phyloP scores from a whole-genome alignment of 306 rosid species.

The Cicer cuneatum region DNA sequence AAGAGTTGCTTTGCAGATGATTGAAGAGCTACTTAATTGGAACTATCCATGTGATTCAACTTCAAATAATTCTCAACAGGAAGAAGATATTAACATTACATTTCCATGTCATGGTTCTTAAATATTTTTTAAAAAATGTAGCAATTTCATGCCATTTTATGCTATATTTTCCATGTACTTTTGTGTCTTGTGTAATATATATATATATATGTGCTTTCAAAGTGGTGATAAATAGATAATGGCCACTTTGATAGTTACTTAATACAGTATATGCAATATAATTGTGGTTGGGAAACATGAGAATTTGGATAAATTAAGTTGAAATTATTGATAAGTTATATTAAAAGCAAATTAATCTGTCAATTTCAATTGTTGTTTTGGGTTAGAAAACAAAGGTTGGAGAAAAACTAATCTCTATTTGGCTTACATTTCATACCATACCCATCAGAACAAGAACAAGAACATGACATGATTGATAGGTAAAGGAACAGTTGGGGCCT shows the following conservation, averaged over 20 bases:
- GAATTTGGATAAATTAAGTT: slow-evolving; percentile 22
- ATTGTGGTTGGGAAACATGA: slow-evolving; percentile 37
- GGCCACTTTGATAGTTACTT: slow-evolving; percentile 43
- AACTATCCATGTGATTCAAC: slow-evolving; percentile 57
- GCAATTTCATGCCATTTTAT: slow-evolving; percentile 21
- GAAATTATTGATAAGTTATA: neutral
- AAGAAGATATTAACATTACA: slow-evolving; percentile 38
- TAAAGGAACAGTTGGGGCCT: slow-evolving; percentile 24
- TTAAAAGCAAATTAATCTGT: slow-evolving; percentile 26
- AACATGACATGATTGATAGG: slow-evolving; percentile 25
- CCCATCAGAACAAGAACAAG: no score
- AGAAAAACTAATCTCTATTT: neutral
- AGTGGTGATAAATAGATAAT: slow-evolving; percentile 34
- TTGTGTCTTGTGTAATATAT: slow-evolving; percentile 17
- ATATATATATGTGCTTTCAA: slow-evolving; percentile 15
- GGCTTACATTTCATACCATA: neutral
- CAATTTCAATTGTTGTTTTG: slow-evolving; percentile 43
- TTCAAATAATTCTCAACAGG: slow-evolving; percentile 44
- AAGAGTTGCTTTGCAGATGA: slow-evolving; percentile 87
- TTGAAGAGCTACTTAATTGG: slow-evolving; percentile 93
- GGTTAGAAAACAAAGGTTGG: slow-evolving; percentile 13
- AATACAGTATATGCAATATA: slow-evolving; percentile 26
- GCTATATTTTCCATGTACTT: slow-evolving; percentile 43
- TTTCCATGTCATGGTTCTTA: slow-evolving; percentile 43
- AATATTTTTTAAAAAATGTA: neutral